phyloP scores from a whole-genome alignment of 345 rosid species.

The Gynandropsis gynandra region DNA sequence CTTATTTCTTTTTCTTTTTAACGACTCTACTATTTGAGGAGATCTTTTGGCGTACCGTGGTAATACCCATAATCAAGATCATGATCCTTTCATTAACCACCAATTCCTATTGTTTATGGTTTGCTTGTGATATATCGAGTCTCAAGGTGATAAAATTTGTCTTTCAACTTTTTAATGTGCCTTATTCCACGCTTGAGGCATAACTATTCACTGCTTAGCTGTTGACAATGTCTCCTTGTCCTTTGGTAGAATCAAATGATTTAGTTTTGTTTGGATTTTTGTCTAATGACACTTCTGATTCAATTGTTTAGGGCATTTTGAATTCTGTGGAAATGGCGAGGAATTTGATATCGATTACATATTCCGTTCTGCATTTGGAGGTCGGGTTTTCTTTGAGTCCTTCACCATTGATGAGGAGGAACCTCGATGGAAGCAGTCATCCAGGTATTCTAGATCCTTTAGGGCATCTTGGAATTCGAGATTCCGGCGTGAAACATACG shows the following conservation, averaged over 20 bases:
- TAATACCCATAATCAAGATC: slow-evolving; percentile 1
- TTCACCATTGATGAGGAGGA: slow-evolving; percentile 48
- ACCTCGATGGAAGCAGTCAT: slow-evolving; percentile 33
- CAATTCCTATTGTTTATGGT: no score
- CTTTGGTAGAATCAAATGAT: no score
- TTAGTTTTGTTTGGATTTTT: background rate
- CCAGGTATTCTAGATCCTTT: slow-evolving; percentile 30
- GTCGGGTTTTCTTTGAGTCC: slow-evolving; percentile 47
- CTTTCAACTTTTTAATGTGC: no score
- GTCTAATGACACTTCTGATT: background rate
- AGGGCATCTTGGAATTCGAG: slow-evolving; percentile 37
- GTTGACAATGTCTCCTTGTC: background rate
- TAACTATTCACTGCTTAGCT: no score
- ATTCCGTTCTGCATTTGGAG: slow-evolving; percentile 58
- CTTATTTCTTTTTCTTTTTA: background rate
- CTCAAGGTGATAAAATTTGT: no score
- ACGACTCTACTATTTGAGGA: background rate
- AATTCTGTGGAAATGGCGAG: slow-evolving; percentile 56
- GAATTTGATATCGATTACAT: slow-evolving; percentile 48
- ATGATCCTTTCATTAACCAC: background rate
- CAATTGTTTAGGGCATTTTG: slow-evolving; percentile 43
- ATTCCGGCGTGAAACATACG: slow-evolving; percentile 36
- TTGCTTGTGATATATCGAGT: no score
- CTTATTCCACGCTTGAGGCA: no score
- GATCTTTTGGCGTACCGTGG: background rate